Evolutionary conservation across 2,329 filamentous ascomycete genomes (phyloP).

Genomic region (Fusarium sacchari): DNA sequence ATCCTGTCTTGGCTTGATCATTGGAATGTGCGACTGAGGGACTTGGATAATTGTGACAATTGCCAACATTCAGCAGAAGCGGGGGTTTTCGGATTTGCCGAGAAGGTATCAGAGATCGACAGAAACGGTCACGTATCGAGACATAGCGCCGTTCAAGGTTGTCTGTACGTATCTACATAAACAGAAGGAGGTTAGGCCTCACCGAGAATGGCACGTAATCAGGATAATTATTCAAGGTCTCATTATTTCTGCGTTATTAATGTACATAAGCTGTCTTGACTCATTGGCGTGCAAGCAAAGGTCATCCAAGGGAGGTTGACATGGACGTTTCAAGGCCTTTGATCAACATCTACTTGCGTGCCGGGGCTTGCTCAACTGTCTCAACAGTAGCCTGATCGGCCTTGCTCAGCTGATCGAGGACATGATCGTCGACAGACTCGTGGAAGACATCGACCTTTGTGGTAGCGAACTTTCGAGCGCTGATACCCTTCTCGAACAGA

Average conservation of each 20-base stretch:
- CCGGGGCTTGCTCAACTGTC: slow-evolving; percentile 9
- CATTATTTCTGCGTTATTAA: slow-evolving; percentile 3
- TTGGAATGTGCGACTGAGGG: not conserved
- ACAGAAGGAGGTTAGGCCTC: not conserved
- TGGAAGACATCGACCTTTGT: slow-evolving; percentile 67
- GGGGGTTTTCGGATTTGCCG: not conserved
- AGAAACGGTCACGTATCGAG: not conserved
- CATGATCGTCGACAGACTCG: slow-evolving; percentile 58
- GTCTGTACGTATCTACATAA: not conserved
- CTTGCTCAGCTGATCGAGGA: slow-evolving; percentile 60
- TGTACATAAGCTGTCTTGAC: not conserved
- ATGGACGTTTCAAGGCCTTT: accelerated
- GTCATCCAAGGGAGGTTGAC: not conserved
- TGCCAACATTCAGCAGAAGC: not conserved
- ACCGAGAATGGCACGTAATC: not conserved
- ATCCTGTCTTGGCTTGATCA: not conserved
- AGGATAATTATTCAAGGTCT: not conserved
- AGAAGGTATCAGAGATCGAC: not conserved
- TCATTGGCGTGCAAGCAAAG: not conserved
- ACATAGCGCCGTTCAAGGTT: not conserved
- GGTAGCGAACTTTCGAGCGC: slow-evolving; percentile 77
- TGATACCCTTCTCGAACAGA: slow-evolving; percentile 78
- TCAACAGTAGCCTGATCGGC: slow-evolving; percentile 24
- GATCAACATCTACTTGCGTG: not conserved
- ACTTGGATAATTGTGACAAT: not conserved